phyloP scores from a whole-genome alignment of 352 stramenopile species.

The Pythium pyrilobum region DNA sequence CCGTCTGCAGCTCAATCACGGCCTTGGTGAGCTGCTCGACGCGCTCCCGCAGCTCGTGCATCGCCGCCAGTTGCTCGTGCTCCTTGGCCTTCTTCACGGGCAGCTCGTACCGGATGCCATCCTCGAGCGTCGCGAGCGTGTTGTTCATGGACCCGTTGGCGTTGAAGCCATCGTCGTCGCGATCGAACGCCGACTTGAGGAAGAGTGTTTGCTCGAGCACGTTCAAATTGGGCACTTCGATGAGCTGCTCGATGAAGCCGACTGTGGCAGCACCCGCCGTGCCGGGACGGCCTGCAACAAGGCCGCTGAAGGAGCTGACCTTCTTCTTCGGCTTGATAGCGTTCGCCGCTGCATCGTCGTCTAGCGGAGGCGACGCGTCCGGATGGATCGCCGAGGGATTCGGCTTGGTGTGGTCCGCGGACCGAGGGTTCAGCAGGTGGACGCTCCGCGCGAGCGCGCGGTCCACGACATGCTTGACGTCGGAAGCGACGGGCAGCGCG shows the following conservation, averaged over 20 bases:
- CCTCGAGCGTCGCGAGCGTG: conserved; percentile 28
- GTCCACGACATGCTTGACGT: conserved; percentile 9
- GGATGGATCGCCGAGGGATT: conserved; percentile 11
- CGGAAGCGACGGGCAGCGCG: conserved; percentile 11
- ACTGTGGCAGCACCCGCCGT: neutral
- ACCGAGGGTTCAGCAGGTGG: neutral
- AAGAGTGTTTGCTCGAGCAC: conserved; percentile 34
- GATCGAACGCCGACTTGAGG: conserved; percentile 41
- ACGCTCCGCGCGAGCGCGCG: conserved; percentile 1
- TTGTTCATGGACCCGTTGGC: neutral
- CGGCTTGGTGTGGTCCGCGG: neutral
- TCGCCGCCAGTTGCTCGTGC: conserved; percentile 11
- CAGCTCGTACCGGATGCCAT: conserved; percentile 54
- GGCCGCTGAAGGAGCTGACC: neutral
- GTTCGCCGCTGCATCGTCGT: too few relatives aligned
- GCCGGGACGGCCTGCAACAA: neutral
- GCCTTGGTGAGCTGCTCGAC: conserved; percentile 37
- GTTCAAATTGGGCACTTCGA: conserved; percentile 29
- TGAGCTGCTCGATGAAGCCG: conserved; percentile 21
- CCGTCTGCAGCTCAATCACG: conserved; percentile 28
- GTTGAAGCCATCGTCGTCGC: conserved; percentile 23
- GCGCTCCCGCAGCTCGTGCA: conserved; percentile 33
- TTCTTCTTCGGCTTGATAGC: too few relatives aligned
- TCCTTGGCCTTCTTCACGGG: conserved; percentile 32
- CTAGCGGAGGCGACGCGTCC: neutral